phyloP scores from a whole-genome alignment of 495 filamentous ascomycete genomes.

The Collariella sp. region DNA sequence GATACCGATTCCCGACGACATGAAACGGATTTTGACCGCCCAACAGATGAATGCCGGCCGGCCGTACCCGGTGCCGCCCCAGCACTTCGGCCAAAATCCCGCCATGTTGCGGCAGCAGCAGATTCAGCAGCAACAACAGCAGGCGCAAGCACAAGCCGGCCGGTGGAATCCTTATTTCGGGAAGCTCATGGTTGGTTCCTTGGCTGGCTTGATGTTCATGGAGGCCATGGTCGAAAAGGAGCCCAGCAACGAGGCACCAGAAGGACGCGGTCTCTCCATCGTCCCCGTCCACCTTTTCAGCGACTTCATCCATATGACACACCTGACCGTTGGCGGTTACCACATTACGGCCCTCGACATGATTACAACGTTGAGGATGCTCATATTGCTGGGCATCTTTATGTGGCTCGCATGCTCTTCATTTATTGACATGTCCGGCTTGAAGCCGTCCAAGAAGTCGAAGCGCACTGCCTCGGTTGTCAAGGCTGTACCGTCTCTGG shows the following conservation, averaged over 20 bases:
- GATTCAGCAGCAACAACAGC: conserved; percentile 38
- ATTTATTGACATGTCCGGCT: conserved; percentile 47
- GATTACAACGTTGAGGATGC: conserved; percentile 46
- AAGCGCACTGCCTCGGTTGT: conserved; percentile 30
- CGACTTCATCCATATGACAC: conserved; percentile 31
- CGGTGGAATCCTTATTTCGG: conserved; percentile 46
- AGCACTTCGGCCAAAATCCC: conserved; percentile 29
- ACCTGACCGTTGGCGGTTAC: conserved; percentile 42
- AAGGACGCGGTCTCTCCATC: conserved; percentile 61
- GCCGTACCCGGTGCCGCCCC: conserved; percentile 38
- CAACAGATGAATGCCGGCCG: conserved; percentile 35
- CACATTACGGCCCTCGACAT: conserved; percentile 33
- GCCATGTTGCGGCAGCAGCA: conserved; percentile 40
- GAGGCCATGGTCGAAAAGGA: conserved; percentile 60
- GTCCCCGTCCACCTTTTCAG: conserved; percentile 51
- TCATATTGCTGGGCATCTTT: conserved; percentile 56
- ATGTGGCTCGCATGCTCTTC: conserved; percentile 60
- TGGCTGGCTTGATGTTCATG: conserved; percentile 85
- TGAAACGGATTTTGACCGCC: conserved; percentile 56
- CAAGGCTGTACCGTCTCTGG: conserved; percentile 55
- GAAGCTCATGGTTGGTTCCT: conserved; percentile 83
- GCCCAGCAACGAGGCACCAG: conserved; percentile 48
- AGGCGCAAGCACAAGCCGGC: conserved; percentile 32
- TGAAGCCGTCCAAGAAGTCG: conserved; percentile 34
- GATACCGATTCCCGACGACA: conserved; percentile 70